Evolutionary conservation across 2,329 filamentous ascomycete genomes (phyloP), one percentile per base, ranked within the genome.

Genomic region (Coniosporium tulheliwenetii): DNA sequence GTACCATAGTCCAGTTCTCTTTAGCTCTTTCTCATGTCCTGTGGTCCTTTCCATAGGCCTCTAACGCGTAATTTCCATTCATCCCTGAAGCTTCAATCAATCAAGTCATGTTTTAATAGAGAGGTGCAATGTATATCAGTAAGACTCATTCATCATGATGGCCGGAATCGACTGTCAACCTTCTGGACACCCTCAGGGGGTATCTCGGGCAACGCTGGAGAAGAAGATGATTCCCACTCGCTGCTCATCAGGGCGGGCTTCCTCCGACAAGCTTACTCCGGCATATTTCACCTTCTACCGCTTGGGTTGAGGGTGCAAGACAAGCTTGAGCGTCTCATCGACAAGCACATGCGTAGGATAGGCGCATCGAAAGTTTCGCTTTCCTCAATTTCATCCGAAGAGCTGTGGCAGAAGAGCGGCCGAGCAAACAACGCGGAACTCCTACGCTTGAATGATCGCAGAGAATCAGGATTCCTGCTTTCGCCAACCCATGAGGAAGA

Each of bases 401-500:
- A 79, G 12, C 61, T 96, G 33, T 98, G 91, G 91, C 65, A 73
- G 47, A 76, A 72, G 54, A 93, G 83, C 37, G 85, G 85, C n/a
- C 79, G 91, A 14, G 66, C 93, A 39, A 42, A 46, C 9, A 51
- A 51, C 32, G 50, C 50, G 10, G 53, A 91, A 79, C 71, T 95
- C 14, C 89, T 95, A 50, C 76, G 74, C 35, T 74, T 96, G 37
- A 63, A 71, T 36, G 91, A 96, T 59, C 76, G 91, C 42, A 91
- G 82, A 58, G 74, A 81, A 5, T 66, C 72, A 1, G 69, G 73
- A 3, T 84, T 84, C 45, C 69, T 98, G 29, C 71, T 98, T 3
- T 81, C 86, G 1, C 91, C 91, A 1, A 98, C 91, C 0, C 91
- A 98, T 46, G 91, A 98, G 55, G 91, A 98, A 58, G 91, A 98